These are phyloP conservation scores for Aspergillus arachidicola DNA, from an alignment of 2,329 filamentous ascomycete species.

Conservation along the genomic window DNA sequence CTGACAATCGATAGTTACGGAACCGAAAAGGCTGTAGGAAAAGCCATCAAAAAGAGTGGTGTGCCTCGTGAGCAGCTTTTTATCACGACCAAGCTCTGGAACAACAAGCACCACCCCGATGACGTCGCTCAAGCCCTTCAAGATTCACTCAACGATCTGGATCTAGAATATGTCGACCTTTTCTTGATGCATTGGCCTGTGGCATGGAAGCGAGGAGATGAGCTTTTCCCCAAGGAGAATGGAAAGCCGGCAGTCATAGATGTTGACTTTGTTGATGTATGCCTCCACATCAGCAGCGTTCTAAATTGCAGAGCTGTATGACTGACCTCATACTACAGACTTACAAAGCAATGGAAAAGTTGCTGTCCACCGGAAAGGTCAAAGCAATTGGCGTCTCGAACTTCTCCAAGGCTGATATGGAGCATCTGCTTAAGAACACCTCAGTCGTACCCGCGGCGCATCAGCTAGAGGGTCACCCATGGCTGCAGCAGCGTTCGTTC, in stretches of 20 bases:
- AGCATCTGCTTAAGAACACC: conserved; percentile 49
- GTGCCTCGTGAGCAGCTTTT: conserved; percentile 67
- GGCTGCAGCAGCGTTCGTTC: conserved; percentile 54
- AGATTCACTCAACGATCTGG: conserved; percentile 64
- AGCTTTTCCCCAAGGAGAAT: conserved; percentile 50
- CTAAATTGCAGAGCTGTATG: background rate
- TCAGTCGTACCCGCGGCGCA: conserved; percentile 52
- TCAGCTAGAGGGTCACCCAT: conserved; percentile 58
- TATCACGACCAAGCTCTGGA: conserved; percentile 69
- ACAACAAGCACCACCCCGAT: conserved; percentile 63
- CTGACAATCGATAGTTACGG: conserved; percentile 50
- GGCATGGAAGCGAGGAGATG: conserved; percentile 54
- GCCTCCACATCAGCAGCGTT: conserved; percentile 7
- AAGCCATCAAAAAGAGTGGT: conserved; percentile 64
- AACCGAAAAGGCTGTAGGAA: conserved; percentile 68
- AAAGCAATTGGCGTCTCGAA: conserved; percentile 58
- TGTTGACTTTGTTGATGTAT: conserved; percentile 53
- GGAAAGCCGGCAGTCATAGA: conserved; percentile 47
- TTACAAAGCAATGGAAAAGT: conserved; percentile 54
- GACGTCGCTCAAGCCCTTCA: conserved; percentile 64
- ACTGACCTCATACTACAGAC: conserved; percentile 35
- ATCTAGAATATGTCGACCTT: conserved; percentile 68
- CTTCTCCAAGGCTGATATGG: conserved; percentile 53
- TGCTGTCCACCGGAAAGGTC: conserved; percentile 45
- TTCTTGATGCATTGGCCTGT: conserved; percentile 70